Conservation (phyloP, 306 rosid species). For the Fagus crenata region DNA sequence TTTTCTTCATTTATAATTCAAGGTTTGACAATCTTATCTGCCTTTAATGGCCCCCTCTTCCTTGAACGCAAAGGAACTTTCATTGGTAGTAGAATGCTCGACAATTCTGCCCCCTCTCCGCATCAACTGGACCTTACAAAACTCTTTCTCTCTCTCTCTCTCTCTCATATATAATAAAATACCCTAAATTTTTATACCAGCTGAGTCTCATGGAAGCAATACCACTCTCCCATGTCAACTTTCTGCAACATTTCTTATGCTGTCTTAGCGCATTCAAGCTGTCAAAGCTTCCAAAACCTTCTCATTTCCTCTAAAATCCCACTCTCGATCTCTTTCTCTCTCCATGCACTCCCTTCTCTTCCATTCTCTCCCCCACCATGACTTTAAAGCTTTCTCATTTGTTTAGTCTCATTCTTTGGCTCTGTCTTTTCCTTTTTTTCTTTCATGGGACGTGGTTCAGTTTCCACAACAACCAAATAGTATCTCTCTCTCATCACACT, state of each 20-base stretch:
- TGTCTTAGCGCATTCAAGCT: constrained; percentile 49
- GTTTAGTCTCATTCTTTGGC: constrained; percentile 44
- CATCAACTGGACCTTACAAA: constrained; percentile 52
- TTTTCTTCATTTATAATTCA: constrained; percentile 37
- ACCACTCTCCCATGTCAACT: constrained; percentile 59
- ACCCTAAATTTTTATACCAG: constrained; percentile 27
- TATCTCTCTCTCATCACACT: constrained; percentile 9
- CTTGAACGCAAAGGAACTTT: constrained; percentile 93
- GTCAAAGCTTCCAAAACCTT: constrained; percentile 45
- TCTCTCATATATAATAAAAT: constrained; percentile 19
- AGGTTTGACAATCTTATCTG: constrained; percentile 60
- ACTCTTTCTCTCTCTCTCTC: constrained; percentile 18
- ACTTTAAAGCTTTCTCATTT: constrained; percentile 38
- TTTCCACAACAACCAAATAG: not conserved
- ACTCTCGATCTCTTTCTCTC: constrained; percentile 20
- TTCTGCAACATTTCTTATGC: constrained; percentile 49
- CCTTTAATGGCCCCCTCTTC: constrained; percentile 48
- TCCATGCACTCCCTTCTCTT: constrained; percentile 57
- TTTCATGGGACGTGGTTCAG: constrained; percentile 31
- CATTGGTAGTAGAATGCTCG: constrained; percentile 78
- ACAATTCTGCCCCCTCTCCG: constrained; percentile 62
- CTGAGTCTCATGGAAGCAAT: constrained; percentile 61
- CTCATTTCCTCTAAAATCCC: constrained; percentile 33
- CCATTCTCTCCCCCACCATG: constrained; percentile 36
- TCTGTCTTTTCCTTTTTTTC: constrained; percentile 43